Evolutionary conservation across 1,284 basidiomycete species (phyloP), one percentile per base, ranked within the genome.

Genomic region (Bondarzewia mesenterica): DNA sequence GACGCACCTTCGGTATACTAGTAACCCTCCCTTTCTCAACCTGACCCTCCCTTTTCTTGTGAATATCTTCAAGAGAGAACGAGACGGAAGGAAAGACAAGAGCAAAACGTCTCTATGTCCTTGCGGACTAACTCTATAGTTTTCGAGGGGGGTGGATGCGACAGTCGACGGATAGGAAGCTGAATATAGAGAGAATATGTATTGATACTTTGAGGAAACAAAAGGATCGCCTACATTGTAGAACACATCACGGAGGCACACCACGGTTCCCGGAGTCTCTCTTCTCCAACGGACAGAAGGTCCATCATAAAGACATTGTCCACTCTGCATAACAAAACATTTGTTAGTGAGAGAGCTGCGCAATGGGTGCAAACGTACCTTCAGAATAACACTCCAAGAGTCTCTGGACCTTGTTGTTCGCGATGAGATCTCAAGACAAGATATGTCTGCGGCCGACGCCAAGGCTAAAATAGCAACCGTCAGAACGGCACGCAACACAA

Each of bases 231-330:
- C 16, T 54, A 90, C 89, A 58, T 87, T 90, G 60, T 85, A 87
- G 62, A 93, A 96, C 4, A 87, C 80, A 60, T 95, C 93, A 18
- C 88, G 80, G 35, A 94, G 73, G 55, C 76, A 81, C 36, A 93
- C 82, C 8, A 78, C 81, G 3, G 92, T 94, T 4, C 93, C 93
- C 5, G 77, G 65, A 2, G 70, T 65, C 60, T 86, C 82, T 58
- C 82, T 70, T 52, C 75, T 71, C 87, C 85, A 82, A 23, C 85
- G 77, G 37, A 82, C 67, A 2, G 89, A 80, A 27, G 80, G 74
- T 1, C 90, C 90, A 25, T 69, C 66, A 59, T 87, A 89, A n/a
- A 93, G 61, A 12, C 62, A 68, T 56, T 78, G 71, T 14, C 78
- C 80, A 21, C 78, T 81, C 86, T 90, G 52, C 12, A 50, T 27